Evolutionary conservation across 495 filamentous ascomycete genomes (phyloP).

Genomic region (Aspergillus biplanus): DNA sequence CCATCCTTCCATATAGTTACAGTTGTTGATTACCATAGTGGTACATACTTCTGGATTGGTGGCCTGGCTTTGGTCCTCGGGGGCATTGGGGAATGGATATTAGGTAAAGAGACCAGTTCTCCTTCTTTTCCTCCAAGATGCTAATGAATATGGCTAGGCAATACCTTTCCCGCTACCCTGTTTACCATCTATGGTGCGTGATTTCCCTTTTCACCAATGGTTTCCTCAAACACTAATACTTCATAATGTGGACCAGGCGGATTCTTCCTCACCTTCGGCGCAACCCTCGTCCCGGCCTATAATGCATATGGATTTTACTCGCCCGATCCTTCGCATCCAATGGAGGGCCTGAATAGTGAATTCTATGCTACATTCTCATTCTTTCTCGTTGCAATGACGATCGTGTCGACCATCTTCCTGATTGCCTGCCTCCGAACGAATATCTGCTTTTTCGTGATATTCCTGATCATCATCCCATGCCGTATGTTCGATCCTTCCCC

Average conservation of each 20-base stretch:
- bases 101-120: neutral
- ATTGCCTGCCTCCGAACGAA: neutral
- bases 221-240: neutral
- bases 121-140: neutral
- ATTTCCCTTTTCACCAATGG: neutral
- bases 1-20: neutral
- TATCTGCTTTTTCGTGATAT: neutral
- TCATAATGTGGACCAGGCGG: neutral
- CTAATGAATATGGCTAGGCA: neutral
- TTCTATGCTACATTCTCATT: neutral
- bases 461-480: neutral
- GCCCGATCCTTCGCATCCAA: neutral
- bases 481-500: neutral
- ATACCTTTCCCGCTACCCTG: neutral
- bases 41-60: neutral
- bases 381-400: neutral
- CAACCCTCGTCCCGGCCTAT: neutral
- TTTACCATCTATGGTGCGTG: neutral
- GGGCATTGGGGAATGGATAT: neutral
- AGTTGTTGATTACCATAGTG: neutral
- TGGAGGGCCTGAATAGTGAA: neutral
- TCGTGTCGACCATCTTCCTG: neutral
- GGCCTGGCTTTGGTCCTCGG: neutral
- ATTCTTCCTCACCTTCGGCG: neutral
- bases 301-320: neutral